These are phyloP conservation scores for Fraxinus quadrangulata DNA, from an alignment of 257 asterid genomes.

Conservation along the genomic window DNA sequence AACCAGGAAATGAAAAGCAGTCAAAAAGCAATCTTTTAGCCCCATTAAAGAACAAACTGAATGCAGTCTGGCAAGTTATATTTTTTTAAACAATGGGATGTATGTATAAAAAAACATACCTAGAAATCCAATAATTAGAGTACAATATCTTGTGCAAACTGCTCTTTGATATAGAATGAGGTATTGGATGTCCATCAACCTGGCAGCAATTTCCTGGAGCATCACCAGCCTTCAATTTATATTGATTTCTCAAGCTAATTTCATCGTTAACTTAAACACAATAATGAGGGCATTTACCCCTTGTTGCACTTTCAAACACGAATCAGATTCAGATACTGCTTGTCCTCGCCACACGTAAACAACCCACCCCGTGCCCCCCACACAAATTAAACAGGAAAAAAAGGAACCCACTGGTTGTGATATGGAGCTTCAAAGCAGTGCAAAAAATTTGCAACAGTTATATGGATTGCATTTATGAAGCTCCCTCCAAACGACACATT, in stretches of 20 bases:
- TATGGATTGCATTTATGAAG: background rate
- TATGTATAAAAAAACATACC: background rate
- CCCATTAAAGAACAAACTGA: background rate
- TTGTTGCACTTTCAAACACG: background rate
- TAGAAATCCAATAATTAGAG: background rate
- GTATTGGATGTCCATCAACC: background rate
- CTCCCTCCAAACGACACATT: background rate
- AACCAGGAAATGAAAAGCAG: background rate
- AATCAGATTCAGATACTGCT: background rate
- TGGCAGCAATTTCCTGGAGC: constrained; percentile 6
- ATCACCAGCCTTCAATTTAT: background rate
- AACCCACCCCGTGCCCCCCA: background rate
- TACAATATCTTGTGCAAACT: background rate
- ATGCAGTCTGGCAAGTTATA: background rate
- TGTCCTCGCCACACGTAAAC: background rate
- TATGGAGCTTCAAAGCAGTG: background rate
- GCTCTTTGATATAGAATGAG: background rate
- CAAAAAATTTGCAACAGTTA: background rate
- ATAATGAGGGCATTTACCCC: background rate
- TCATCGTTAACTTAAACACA: background rate
- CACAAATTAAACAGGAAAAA: background rate
- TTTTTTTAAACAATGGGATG: background rate
- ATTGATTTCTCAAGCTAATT: background rate
- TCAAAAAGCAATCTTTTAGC: background rate
- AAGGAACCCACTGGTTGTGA: background rate